These are phyloP conservation scores for Russula griseocarnosa DNA, from an alignment of 768 basidiomycete species.

Conservation along the genomic window DNA sequence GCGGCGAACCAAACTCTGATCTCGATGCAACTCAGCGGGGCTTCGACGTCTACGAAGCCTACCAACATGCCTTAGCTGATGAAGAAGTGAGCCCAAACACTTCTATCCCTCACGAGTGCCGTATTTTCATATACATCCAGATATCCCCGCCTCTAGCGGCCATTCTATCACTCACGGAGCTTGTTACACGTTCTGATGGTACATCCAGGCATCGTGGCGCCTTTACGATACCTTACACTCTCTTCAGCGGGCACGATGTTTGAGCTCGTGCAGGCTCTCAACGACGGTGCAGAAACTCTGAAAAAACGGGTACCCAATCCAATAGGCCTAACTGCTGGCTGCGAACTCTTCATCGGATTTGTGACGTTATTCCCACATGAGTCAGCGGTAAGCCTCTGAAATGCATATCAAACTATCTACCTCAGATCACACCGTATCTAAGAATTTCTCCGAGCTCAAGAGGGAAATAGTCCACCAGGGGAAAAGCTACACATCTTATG, in stretches of 20 bases:
- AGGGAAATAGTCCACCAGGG: conserved; percentile 79
- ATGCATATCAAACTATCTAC: conserved; percentile 24
- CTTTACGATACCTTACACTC: conserved; percentile 18
- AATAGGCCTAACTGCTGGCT: conserved; percentile 84
- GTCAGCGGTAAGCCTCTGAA: conserved; percentile 54
- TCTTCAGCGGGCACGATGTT: conserved; percentile 81
- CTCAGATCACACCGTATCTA: conserved; percentile 19
- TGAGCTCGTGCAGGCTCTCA: conserved; percentile 82
- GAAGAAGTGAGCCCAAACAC: conserved; percentile 50
- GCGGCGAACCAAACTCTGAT: not conserved
- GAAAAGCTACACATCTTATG: conserved; percentile 68
- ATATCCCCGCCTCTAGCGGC: conserved; percentile 84
- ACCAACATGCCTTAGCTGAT: conserved; percentile 57
- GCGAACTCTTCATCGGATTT: conserved; percentile 86
- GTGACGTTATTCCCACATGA: conserved; percentile 82
- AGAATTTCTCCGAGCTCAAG: conserved; percentile 86
- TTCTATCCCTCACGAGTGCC: not conserved
- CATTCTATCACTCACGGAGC: conserved; percentile 76
- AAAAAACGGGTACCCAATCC: conserved; percentile 65
- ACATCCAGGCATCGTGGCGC: conserved; percentile 28
- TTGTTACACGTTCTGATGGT: conserved; percentile 79
- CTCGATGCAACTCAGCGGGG: not conserved
- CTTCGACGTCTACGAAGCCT: conserved; percentile 52
- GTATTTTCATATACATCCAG: conserved; percentile 37
- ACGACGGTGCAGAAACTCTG: conserved; percentile 65